A percentile compares a stretch with the other conserved stretches of the same genome.
phyloP scores from a whole-genome alignment of 1,284 basidiomycete species.

The Golubevia sp. region DNA sequence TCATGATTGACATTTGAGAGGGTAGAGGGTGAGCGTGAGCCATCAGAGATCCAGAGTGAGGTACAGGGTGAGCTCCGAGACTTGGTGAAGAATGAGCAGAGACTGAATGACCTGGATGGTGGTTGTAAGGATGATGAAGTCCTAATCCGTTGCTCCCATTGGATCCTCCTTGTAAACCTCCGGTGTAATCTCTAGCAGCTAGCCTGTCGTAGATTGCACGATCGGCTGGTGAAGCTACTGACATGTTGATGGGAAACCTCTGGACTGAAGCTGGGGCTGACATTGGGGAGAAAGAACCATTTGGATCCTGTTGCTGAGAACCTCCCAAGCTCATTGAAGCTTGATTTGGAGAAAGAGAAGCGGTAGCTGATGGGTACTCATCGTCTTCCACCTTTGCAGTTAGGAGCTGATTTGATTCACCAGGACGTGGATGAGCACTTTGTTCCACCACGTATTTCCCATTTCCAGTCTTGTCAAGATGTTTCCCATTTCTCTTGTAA shows the following conservation, averaged over 20 bases:
- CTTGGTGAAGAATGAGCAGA: too few species aligned
- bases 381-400: not conserved
- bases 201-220: not conserved
- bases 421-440: not conserved
- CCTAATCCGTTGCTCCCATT: not conserved
- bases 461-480: too few species aligned
- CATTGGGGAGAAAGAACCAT: not conserved
- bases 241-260: not conserved
- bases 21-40: too few species aligned
- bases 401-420: not conserved
- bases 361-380: not conserved
- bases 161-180: not conserved
- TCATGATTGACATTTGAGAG: too few species aligned
- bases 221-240: not conserved
- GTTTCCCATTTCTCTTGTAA: slow-evolving; percentile 87
- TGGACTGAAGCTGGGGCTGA: not conserved
- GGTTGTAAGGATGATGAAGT: not conserved
- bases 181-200: not conserved
- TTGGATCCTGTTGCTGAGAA: not conserved
- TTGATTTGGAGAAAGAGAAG: not conserved
- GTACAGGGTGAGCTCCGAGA: too few species aligned
- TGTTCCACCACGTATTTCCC: too few species aligned
- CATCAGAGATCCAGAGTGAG: too few species aligned
- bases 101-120: too few species aligned
- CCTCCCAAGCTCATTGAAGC: too few species aligned